Evolutionary conservation across 768 basidiomycete species (phyloP), one percentile per base, ranked within the genome.

Genomic region (Russula abietina): DNA sequence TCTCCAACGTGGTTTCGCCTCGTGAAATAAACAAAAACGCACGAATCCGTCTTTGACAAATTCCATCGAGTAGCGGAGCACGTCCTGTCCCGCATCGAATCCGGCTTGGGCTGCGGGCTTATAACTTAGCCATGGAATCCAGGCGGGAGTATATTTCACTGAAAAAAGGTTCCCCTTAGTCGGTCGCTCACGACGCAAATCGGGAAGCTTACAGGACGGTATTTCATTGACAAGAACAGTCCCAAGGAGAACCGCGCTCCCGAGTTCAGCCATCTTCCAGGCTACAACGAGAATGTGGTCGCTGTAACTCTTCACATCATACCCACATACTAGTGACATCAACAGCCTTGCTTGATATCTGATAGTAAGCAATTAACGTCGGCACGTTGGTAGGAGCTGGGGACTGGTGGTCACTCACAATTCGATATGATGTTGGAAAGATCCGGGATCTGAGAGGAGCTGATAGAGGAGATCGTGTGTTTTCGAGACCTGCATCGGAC

Each of bases 111-210:
- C 61, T 14, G 28, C 49, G 16, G 55, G 49, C 17, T 62, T 33
- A 16, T 62, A 62, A 17, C 52, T 62, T 3, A 62, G 33, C 61
- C 55, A 45, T 3, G 61, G 61, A 22, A 62, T 28, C 55, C 61
- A 62, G 3, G 61, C 32, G 12, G 61, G 61, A 11, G 57, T 57
- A n/a, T 62, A 41, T 36, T 32, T 41, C 55, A 61, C 60, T 61
- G 16, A 2, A 39, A 36, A n/a, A 28, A 2, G 11, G 7, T 14
- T 1, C 1, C 14, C 12, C 9, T 48, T 22, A 39, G 45, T n/a
- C 52, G 6, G 36, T 55, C 45, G 8, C 30, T 24, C 9, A 6
- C 10, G 26, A n/a, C 16, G 39, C 39, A 3, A 24, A n/a, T 26
- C 4, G 26, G n/a, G 16, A 5, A n/a, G 24, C 45, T 30, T 36